Conservation (phyloP, 2,329 filamentous ascomycete genomes). For the Leptographium radiaticola region DNA sequence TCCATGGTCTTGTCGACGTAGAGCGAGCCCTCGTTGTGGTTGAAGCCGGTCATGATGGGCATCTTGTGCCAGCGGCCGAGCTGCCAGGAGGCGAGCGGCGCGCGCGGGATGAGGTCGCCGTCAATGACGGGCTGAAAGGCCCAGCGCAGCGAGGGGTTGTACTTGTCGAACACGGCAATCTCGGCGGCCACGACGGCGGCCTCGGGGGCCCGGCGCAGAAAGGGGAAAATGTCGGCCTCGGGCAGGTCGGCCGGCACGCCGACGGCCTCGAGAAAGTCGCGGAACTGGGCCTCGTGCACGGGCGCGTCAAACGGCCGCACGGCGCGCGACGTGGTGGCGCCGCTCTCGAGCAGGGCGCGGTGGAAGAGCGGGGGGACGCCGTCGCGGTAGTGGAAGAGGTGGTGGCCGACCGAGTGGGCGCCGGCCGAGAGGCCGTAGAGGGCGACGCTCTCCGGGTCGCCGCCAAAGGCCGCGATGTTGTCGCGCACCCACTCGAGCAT, state of each 20-base stretch:
- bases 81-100: constrained; percentile 15
- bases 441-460: constrained; percentile 34
- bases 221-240: constrained; percentile 29
- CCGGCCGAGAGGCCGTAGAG: constrained; percentile 36
- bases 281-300: constrained; percentile 34
- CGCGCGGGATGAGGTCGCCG: constrained; percentile 16
- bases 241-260: constrained; percentile 29
- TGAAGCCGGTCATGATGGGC: constrained; percentile 29
- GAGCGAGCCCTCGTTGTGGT: constrained; percentile 28
- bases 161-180: constrained; percentile 20
- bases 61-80: constrained; percentile 17
- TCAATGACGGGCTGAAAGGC: constrained; percentile 43
- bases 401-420: constrained; percentile 44
- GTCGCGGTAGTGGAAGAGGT: constrained; percentile 31
- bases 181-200: constrained; percentile 19
- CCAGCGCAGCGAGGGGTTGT: constrained; percentile 24
- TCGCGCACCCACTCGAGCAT: constrained; percentile 41
- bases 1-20: constrained; percentile 26
- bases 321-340: constrained; percentile 25
- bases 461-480: constrained; percentile 39
- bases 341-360: constrained; percentile 25
- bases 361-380: constrained; percentile 20
- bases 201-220: constrained; percentile 24
- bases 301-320: constrained; percentile 28
- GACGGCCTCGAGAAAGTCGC: constrained; percentile 31